Percentiles rank a stretch among this genome's conserved stretches.
phyloP scores from a whole-genome alignment of 306 rosid species.

The Trichosanthes truncata region DNA sequence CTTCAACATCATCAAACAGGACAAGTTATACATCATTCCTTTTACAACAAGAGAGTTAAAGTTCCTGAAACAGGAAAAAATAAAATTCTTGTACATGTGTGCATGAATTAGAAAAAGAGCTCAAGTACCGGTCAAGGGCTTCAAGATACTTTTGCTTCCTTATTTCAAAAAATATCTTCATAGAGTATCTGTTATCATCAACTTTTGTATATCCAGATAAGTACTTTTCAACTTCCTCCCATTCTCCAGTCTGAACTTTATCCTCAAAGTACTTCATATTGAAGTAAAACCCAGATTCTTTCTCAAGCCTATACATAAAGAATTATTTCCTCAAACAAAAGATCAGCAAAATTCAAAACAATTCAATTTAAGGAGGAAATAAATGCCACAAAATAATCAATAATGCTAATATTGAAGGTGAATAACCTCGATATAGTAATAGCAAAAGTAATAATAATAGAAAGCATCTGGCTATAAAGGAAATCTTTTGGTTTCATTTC shows the following conservation, averaged over 20 bases:
- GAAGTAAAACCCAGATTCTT: slow-evolving; percentile 87
- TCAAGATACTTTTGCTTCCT: slow-evolving; percentile 89
- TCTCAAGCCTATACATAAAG: slow-evolving; percentile 51
- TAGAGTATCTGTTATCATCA: slow-evolving; percentile 82
- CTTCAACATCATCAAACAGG: slow-evolving; percentile 22
- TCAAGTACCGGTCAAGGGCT: slow-evolving; percentile 80
- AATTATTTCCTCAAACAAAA: background rate
- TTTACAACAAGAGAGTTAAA: background rate
- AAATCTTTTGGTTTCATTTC: background rate
- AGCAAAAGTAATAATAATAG: background rate
- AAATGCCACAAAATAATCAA: background rate
- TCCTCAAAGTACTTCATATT: slow-evolving; percentile 88
- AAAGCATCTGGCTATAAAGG: background rate
- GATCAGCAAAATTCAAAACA: background rate
- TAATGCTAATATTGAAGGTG: background rate
- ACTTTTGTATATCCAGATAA: slow-evolving; percentile 75
- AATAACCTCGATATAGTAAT: background rate
- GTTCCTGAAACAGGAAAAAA: background rate
- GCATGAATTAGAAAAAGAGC: slow-evolving; percentile 5
- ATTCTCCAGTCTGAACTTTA: slow-evolving; percentile 75
- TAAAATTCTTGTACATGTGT: background rate
- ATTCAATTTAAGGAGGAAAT: background rate
- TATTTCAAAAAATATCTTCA: slow-evolving; percentile 83
- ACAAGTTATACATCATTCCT: slow-evolving; percentile 1
- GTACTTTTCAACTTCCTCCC: slow-evolving; percentile 93